These are phyloP conservation scores for Nematodospora anomalae DNA, from an alignment of 1,139 yeast genomes.

Conservation along the genomic window DNA sequence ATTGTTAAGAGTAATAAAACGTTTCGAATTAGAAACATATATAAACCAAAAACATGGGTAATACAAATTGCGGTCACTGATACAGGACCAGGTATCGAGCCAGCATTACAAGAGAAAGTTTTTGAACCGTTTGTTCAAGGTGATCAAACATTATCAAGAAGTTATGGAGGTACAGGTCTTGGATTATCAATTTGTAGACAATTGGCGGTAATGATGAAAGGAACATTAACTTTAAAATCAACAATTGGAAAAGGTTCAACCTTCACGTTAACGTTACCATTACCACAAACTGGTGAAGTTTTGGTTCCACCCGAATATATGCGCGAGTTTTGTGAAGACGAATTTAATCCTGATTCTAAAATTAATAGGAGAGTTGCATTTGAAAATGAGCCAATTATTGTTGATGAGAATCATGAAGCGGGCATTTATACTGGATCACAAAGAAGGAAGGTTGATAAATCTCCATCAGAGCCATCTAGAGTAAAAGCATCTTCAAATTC, in stretches of 20 bases:
- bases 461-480: background rate
- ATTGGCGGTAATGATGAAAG: conserved; percentile 85
- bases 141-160: conserved; percentile 87
- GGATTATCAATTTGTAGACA: conserved; percentile 93
- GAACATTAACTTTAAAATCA: conserved; percentile 71
- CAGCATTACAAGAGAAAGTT: conserved; percentile 73
- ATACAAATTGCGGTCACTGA: conserved; percentile 78
- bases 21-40: conserved; percentile 36
- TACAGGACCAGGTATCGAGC: conserved; percentile 91
- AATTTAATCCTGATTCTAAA: conserved; percentile 39
- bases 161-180: conserved; percentile 93
- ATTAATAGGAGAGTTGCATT: conserved; percentile 42
- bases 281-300: conserved; percentile 68
- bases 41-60: conserved; percentile 53
- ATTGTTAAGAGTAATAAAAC: conserved; percentile 36
- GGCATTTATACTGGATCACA: conserved; percentile 2
- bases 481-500: background rate
- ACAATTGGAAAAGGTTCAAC: conserved; percentile 76
- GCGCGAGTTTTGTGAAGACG: conserved; percentile 45
- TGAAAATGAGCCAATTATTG: conserved; percentile 20
- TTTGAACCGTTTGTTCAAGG: conserved; percentile 98
- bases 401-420: conserved; percentile 13
- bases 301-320: conserved; percentile 39
- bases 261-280: conserved; percentile 76
- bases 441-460: background rate